Conservation (phyloP, 139 green algal genomes). For the Tetratostichococcus sp. region DNA sequence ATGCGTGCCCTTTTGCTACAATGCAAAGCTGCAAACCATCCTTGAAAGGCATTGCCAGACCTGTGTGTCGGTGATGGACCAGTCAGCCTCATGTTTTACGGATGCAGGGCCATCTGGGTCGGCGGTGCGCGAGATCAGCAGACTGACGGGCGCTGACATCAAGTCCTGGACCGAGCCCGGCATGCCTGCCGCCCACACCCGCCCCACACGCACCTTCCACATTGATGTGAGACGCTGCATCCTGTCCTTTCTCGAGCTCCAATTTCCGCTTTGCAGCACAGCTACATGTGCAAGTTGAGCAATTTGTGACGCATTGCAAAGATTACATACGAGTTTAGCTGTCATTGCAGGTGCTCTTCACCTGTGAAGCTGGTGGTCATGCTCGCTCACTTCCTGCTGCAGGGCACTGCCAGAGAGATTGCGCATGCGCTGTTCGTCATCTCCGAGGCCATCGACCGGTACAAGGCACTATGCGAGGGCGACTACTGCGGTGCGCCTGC, state of each 20-base stretch:
- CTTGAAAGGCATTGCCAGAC: too few species aligned
- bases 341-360: too few species aligned
- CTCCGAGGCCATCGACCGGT: conserved; percentile 69
- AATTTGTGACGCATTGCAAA: too few species aligned
- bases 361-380: too few species aligned
- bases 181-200: neutral
- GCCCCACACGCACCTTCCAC: conserved; percentile 53
- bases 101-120: conserved; percentile 52
- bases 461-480: conserved; percentile 87
- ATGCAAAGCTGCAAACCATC: too few species aligned
- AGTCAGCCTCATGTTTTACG: too few species aligned
- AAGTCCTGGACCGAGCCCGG: conserved; percentile 70
- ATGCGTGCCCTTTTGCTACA: too few species aligned
- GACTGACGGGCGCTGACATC: conserved; percentile 62
- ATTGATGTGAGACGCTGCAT: conserved; percentile 38
- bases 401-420: conserved; percentile 42
- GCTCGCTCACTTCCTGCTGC: conserved; percentile 5
- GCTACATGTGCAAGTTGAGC: too few species aligned
- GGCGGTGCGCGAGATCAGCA: conserved; percentile 75
- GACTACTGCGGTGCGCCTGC: conserved; percentile 49
- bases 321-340: too few species aligned
- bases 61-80: too few species aligned
- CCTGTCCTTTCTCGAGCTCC: too few species aligned
- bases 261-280: too few species aligned
- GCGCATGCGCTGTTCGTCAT: conserved; percentile 64